Evolutionary conservation across 2,329 filamentous ascomycete genomes (phyloP).

Genomic region (Alternaria sp.): DNA sequence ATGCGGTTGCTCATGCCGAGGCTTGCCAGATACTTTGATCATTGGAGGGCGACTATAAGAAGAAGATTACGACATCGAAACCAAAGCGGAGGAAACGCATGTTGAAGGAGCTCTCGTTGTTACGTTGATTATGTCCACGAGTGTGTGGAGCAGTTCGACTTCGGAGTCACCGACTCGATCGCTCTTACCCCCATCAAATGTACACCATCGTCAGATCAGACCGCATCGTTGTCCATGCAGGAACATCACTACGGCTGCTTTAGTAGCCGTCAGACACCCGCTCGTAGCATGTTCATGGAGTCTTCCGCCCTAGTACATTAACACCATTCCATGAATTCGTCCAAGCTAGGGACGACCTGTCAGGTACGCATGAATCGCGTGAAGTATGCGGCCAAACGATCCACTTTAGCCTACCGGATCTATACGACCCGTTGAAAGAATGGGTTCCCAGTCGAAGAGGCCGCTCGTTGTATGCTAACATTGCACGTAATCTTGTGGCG

Average conservation of each 20-base stretch:
- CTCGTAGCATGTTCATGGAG: background rate
- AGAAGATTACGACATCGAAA: background rate
- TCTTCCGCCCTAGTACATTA: background rate
- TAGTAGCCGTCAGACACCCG: background rate
- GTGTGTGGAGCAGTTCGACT: background rate
- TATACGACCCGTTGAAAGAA: background rate
- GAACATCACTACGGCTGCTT: background rate
- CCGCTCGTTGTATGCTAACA: background rate
- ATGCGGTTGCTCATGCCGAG: background rate
- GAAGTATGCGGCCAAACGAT: background rate
- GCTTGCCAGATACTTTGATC: background rate
- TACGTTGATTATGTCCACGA: background rate
- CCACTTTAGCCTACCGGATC: background rate
- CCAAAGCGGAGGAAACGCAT: background rate
- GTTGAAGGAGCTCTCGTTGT: background rate
- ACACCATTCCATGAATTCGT: background rate
- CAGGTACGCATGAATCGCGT: background rate
- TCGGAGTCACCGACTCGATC: background rate
- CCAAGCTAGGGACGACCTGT: background rate
- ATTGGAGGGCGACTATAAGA: background rate
- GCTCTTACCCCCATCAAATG: background rate
- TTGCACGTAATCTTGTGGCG: background rate
- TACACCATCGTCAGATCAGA: background rate
- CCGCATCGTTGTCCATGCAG: background rate
- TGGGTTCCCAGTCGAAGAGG: background rate